Evolutionary conservation across 2,329 filamentous ascomycete species (phyloP).

Genomic region (Pseudocercospora eumusae): DNA sequence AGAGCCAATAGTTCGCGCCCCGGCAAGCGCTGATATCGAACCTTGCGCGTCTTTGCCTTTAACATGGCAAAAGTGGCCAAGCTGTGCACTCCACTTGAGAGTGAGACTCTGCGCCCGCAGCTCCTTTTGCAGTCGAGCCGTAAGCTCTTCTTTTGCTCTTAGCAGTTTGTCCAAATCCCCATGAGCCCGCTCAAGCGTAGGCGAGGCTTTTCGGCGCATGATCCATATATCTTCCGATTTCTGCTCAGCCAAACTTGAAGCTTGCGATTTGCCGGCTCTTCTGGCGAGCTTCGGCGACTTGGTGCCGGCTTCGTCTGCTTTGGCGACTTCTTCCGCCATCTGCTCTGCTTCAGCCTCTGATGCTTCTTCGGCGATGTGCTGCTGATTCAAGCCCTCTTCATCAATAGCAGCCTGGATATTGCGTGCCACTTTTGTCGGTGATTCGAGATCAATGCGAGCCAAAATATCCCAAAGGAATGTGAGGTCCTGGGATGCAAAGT

Average conservation of each 20-base stretch:
- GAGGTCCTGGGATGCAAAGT: slow-evolving; percentile 18
- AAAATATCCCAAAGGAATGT: slow-evolving; percentile 42
- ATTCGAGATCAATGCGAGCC: slow-evolving; percentile 64
- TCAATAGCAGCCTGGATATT: slow-evolving; percentile 80
- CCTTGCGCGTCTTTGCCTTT: slow-evolving; percentile 71
- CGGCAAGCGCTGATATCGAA: slow-evolving; percentile 45
- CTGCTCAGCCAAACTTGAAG: slow-evolving; percentile 18
- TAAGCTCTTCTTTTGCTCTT: slow-evolving; percentile 62
- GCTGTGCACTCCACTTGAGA: slow-evolving; percentile 80
- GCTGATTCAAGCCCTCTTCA: slow-evolving; percentile 82
- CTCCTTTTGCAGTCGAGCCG: slow-evolving; percentile 60
- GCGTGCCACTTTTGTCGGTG: slow-evolving; percentile 67
- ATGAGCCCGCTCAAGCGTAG: slow-evolving; percentile 67
- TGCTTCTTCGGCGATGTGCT: slow-evolving; percentile 74
- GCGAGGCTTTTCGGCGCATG: slow-evolving; percentile 67
- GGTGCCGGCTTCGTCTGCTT: slow-evolving; percentile 62
- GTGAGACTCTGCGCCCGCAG: slow-evolving; percentile 63
- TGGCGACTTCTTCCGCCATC: slow-evolving; percentile 71
- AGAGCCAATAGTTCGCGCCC: slow-evolving; percentile 65
- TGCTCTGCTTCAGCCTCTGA: slow-evolving; percentile 70
- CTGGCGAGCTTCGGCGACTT: slow-evolving; percentile 44
- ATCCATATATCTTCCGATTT: slow-evolving; percentile 59
- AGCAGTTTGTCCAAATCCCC: slow-evolving; percentile 61
- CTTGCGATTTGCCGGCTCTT: slow-evolving; percentile 27
- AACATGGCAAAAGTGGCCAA: slow-evolving; percentile 89